These are phyloP conservation scores for Intubia oerlemansii DNA, from an alignment of 2,329 filamentous ascomycete species.

Conservation along the genomic window DNA sequence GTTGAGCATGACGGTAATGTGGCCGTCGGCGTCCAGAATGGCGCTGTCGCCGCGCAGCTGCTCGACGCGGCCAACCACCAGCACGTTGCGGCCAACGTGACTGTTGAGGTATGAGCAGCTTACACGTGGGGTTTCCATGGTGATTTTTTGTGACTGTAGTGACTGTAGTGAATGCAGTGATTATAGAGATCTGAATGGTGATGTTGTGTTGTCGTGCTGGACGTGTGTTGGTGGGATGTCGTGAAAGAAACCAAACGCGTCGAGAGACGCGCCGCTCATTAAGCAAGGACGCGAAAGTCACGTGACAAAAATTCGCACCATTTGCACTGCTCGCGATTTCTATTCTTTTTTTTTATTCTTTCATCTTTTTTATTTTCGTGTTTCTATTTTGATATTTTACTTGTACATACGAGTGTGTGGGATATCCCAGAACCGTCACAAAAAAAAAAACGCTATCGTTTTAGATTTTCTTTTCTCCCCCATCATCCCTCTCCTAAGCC, in stretches of 20 bases:
- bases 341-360: too few species aligned
- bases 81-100: slow-evolving; percentile 57
- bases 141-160: not conserved
- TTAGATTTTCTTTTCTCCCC: not conserved
- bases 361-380: too few species aligned
- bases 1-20: slow-evolving; percentile 53
- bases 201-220: not conserved
- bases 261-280: not conserved
- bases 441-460: not conserved
- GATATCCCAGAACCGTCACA: not conserved
- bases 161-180: not conserved
- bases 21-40: slow-evolving; percentile 59
- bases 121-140: slow-evolving; percentile 51
- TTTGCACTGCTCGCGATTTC: too few species aligned
- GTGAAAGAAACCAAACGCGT: not conserved
- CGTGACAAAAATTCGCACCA: too few species aligned
- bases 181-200: not conserved
- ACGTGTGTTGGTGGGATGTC: not conserved
- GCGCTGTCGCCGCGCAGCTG: slow-evolving; percentile 67
- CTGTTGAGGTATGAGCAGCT: slow-evolving; percentile 58
- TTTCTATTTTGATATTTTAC: too few species aligned
- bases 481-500: not conserved
- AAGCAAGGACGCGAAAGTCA: too few species aligned
- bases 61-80: slow-evolving; percentile 66
- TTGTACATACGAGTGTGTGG: too few species aligned